These are phyloP conservation scores for Phytophthora ohioensis DNA, from an alignment of 352 stramenopile genomes.

Conservation along the genomic window DNA sequence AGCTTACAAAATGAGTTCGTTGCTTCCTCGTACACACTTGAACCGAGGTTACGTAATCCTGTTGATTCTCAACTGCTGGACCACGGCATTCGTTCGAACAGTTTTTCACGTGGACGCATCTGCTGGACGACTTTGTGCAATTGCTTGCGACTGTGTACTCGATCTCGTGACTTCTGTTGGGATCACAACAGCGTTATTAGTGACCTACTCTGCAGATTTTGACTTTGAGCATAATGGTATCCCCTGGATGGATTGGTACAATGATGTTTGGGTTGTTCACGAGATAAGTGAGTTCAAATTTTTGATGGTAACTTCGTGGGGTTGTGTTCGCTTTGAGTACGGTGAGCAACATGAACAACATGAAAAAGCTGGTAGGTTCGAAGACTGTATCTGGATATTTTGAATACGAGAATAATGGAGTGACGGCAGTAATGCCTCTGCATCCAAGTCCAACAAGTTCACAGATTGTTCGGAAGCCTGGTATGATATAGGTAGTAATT, in stretches of 20 bases:
- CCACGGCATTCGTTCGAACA: constrained; percentile 15
- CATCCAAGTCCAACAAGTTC: neutral
- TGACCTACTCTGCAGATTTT: constrained; percentile 27
- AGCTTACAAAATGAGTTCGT: constrained; percentile 34
- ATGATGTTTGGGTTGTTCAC: constrained; percentile 31
- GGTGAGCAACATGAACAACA: constrained; percentile 33
- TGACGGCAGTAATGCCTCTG: neutral
- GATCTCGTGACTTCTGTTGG: constrained; percentile 38
- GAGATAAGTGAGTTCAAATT: constrained; percentile 42
- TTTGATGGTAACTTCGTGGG: constrained; percentile 47
- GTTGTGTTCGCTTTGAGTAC: constrained; percentile 52
- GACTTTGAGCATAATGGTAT: constrained; percentile 1
- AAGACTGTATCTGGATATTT: neutral
- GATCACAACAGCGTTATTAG: constrained; percentile 23
- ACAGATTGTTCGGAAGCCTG: too few species aligned
- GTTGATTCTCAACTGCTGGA: constrained; percentile 44
- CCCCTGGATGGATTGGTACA: neutral
- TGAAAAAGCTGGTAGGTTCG: constrained; percentile 34
- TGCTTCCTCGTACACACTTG: constrained; percentile 33
- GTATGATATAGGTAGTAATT: too few species aligned
- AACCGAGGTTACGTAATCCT: constrained; percentile 33
- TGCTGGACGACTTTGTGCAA: constrained; percentile 7
- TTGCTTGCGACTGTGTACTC: constrained; percentile 33
- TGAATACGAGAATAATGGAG: neutral
- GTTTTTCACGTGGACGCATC: constrained; percentile 1